Base-by-base conservation (phyloP, 228 moss, liverwort and hornwort genomes). In the Sphagnum magellanicum region DNA sequence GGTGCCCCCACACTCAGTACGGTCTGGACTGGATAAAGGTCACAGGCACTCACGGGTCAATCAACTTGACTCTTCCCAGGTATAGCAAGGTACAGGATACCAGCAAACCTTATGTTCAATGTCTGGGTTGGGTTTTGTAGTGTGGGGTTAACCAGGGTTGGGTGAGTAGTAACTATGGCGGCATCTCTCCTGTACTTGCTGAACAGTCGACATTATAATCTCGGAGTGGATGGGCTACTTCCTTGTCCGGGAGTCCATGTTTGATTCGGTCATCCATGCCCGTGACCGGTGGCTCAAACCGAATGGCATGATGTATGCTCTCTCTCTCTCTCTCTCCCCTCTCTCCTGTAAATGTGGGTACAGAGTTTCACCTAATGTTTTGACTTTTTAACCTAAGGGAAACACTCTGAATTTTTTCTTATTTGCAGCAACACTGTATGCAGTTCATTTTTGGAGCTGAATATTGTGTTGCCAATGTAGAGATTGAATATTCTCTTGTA, bases 201-300 rank as follows among this genome's bases (percentile, higher is more conserved):
- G 79, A 53, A 86, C 95, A 95, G 95, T 95, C 89, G 95, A 95
- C 89, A 89, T 95, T 82, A 90, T 95, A 50, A 95, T 95, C 64
- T 95, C 95, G 78, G 95, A 95, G 81, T 95, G 95, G 95, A 95
- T 95, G 95, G 95, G 95, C 68, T 95, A 95, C 68, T 92, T 92
- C 68, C 92, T 95, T 51, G 90, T 95, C 72, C 88, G 95, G 61
- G 95, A 95, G 82, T 95, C 95, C 64, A 95, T 95, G 95, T 95
- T 95, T 68, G 92, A 95, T 70, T 95, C 95, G 50, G 95, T 95
- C 50, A 84, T 95, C 11, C 81, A 89, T 66, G 95, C 95, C 14
- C 90, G 95, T 52, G 95, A 95, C 61, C 88, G 77, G 59, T 95
- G 95, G 95, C 74, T 95, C 50, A 95, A 92, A 71, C 89, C 95